A percentile compares a stretch with the other conserved stretches of the same genome.
phyloP scores from a whole-genome alignment of 1,284 basidiomycete genomes.

The Cryptococcus sp. region DNA sequence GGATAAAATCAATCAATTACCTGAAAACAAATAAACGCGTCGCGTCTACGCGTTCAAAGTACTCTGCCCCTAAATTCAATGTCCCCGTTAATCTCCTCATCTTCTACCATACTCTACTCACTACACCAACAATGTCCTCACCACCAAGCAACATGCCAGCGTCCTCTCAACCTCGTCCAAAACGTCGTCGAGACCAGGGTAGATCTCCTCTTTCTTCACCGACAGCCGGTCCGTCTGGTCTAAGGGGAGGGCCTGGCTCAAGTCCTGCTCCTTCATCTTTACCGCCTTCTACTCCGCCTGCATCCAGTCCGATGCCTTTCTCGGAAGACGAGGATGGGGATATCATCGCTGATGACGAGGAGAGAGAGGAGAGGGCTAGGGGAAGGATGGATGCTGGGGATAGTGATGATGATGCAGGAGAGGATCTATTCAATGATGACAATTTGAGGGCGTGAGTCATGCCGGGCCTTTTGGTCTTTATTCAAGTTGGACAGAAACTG shows the following conservation, averaged over 20 bases:
- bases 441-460: slow-evolving; percentile 61
- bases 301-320: slow-evolving; percentile 75
- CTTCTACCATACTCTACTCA: neutral
- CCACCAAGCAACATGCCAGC: slow-evolving; percentile 17
- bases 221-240: slow-evolving; percentile 27
- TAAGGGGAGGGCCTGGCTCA: slow-evolving; percentile 17
- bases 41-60: slow-evolving; percentile 2
- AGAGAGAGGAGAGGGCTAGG: slow-evolving; percentile 55
- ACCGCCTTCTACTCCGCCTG: slow-evolving; percentile 47
- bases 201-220: slow-evolving; percentile 14
- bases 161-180: slow-evolving; percentile 36
- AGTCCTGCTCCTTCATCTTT: slow-evolving; percentile 33
- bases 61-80: neutral
- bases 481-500: slow-evolving; percentile 5
- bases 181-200: slow-evolving; percentile 36
- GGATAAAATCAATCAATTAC: slow-evolving; percentile 11
- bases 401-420: slow-evolving; percentile 63
- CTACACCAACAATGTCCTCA: slow-evolving; percentile 14
- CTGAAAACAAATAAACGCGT: slow-evolving; percentile 8
- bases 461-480: neutral
- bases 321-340: slow-evolving; percentile 84
- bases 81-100: neutral
- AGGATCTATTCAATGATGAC: slow-evolving; percentile 82
- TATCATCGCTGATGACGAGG: slow-evolving; percentile 65
- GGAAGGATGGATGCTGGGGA: slow-evolving; percentile 58